Conservation (phyloP, 176 grass and related monocot species). For the Triticum timopheevii region DNA sequence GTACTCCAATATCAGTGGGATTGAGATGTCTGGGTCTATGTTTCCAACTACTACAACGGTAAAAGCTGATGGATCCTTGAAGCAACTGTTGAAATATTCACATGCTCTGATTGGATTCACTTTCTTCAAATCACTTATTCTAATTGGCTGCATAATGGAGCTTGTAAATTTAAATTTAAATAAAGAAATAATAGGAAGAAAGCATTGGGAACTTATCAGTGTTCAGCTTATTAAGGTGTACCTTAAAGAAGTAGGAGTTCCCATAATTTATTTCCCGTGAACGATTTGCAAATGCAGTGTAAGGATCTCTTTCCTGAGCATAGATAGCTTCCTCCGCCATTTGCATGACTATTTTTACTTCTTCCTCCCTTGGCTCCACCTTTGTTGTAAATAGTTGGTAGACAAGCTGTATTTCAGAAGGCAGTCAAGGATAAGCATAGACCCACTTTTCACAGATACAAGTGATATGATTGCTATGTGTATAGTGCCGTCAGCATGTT, state of each 20-base stretch:
- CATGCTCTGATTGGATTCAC: slow-evolving; percentile 90
- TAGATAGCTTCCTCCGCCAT: slow-evolving; percentile 99
- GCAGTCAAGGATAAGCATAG: slow-evolving; percentile 35
- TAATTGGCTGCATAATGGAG: slow-evolving; percentile 75
- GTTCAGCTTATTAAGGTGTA: slow-evolving; percentile 37
- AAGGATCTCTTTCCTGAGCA: slow-evolving; percentile 99
- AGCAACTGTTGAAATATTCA: slow-evolving; percentile 94
- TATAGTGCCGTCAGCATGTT: neutral
- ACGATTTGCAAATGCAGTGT: slow-evolving; percentile 96
- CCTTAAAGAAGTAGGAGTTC: slow-evolving; percentile 97
- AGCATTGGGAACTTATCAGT: slow-evolving; percentile 10
- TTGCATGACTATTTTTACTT: slow-evolving; percentile 99
- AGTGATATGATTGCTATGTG: neutral
- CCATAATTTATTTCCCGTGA: slow-evolving; percentile 94
- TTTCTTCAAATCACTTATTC: slow-evolving; percentile 95
- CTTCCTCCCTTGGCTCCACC: slow-evolving; percentile 94
- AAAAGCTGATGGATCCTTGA: slow-evolving; percentile 90
- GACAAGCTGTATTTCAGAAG: slow-evolving; percentile 61
- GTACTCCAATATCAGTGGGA: slow-evolving; percentile 89
- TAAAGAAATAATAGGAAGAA: slow-evolving; percentile 17
- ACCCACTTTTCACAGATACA: slow-evolving; percentile 8
- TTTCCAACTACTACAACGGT: slow-evolving; percentile 94
- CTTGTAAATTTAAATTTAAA: slow-evolving; percentile 28
- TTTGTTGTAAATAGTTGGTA: slow-evolving; percentile 95
- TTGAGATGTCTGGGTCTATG: slow-evolving; percentile 67